These are phyloP conservation scores for Xylaria sp. DNA, from an alignment of 2,329 filamentous ascomycete species.

Conservation along the genomic window DNA sequence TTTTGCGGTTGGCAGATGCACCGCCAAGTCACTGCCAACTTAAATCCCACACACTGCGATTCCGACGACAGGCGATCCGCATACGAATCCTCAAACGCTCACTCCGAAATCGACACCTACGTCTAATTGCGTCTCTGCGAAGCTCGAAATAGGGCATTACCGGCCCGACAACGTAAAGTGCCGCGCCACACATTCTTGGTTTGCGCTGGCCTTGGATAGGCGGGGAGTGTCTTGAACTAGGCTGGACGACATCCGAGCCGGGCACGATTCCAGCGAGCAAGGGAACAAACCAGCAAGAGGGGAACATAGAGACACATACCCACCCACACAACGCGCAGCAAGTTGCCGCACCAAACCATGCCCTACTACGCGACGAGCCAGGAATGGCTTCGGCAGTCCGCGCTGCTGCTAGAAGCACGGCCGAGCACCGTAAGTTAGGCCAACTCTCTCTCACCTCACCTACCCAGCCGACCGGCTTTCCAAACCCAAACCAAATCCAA, in stretches of 20 bases:
- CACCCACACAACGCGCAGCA: background rate
- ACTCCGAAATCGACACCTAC: too few relatives aligned
- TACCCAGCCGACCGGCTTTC: slow-evolving; percentile 22
- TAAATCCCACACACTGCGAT: too few relatives aligned
- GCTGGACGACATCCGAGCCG: background rate
- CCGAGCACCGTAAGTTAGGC: slow-evolving; percentile 74
- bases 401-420: slow-evolving; percentile 82
- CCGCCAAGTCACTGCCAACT: too few relatives aligned
- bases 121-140: too few relatives aligned
- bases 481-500: too few relatives aligned
- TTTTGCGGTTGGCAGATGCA: too few relatives aligned
- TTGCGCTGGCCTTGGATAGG: background rate
- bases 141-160: background rate
- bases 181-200: background rate
- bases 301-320: background rate
- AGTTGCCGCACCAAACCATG: slow-evolving; percentile 58
- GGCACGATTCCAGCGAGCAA: too few relatives aligned
- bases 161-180: background rate
- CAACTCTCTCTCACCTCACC: background rate
- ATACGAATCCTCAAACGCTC: too few relatives aligned
- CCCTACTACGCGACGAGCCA: slow-evolving; percentile 81
- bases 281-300: background rate
- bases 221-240: background rate
- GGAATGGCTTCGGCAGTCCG: slow-evolving; percentile 89
- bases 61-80: too few relatives aligned